Evolutionary conservation across 2,329 filamentous ascomycete genomes (phyloP).

Genomic region (Davidsoniella neocaledoniae): DNA sequence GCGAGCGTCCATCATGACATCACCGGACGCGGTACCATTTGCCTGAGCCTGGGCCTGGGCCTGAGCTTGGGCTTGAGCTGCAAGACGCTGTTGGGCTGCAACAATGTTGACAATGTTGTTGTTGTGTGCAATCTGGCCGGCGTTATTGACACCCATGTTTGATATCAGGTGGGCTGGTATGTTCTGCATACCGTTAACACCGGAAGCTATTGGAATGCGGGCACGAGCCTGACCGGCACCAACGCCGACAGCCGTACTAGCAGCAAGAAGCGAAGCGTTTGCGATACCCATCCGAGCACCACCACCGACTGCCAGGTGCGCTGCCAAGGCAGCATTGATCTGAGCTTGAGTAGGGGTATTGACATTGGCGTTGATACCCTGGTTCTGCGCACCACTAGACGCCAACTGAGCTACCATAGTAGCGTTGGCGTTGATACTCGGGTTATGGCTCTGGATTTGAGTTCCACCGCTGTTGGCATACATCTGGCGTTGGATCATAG

Average conservation of each 20-base stretch:
- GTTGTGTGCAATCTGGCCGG: conserved; percentile 56
- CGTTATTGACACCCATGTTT: conserved; percentile 40
- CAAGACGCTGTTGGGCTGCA: conserved; percentile 23
- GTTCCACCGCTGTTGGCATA: neutral
- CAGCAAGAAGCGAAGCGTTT: conserved; percentile 14
- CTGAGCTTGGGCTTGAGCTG: conserved; percentile 32
- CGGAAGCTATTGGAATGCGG: conserved; percentile 37
- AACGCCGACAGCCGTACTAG: conserved; percentile 19
- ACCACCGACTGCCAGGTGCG: neutral
- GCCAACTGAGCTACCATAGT: conserved; percentile 1
- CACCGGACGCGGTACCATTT: conserved; percentile 13
- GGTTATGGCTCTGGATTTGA: neutral
- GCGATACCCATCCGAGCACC: neutral
- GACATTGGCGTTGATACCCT: neutral
- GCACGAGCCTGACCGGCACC: conserved; percentile 28
- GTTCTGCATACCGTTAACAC: conserved; percentile 32
- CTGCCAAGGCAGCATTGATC: conserved; percentile 5
- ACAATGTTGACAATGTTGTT: conserved; percentile 20
- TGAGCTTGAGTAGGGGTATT: neutral
- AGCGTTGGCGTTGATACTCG: neutral
- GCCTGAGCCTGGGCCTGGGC: conserved; percentile 25
- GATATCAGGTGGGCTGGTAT: conserved; percentile 32
- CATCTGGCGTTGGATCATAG: conserved; percentile 8
- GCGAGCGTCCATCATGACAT: conserved; percentile 45
- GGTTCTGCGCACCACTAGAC: neutral